phyloP scores from a whole-genome alignment of 2,329 filamentous ascomycete species.

The Myriosclerotinia duriaeana region DNA sequence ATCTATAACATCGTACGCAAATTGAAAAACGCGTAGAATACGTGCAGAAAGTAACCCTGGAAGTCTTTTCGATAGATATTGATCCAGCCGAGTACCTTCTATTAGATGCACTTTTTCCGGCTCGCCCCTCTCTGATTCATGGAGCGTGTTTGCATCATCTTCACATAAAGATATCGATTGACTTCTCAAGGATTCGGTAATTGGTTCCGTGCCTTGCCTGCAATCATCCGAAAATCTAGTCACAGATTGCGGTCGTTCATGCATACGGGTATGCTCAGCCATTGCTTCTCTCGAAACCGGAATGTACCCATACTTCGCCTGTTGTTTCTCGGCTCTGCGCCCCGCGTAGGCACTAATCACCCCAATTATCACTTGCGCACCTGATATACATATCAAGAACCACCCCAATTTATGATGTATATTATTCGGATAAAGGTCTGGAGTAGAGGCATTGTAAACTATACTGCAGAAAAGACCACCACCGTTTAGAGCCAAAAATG shows the following conservation, averaged over 20 bases:
- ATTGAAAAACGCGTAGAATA: constrained; percentile 56
- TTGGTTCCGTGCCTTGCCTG: constrained; percentile 68
- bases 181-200: constrained; percentile 65
- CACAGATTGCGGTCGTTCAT: constrained; percentile 42
- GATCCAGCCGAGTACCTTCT: constrained; percentile 48
- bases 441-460: constrained; percentile 77
- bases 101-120: constrained; percentile 43
- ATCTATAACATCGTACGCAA: constrained; percentile 69
- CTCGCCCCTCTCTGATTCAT: constrained; percentile 52
- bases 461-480: constrained; percentile 63
- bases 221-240: constrained; percentile 67
- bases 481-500: constrained; percentile 63
- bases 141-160: constrained; percentile 35
- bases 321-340: constrained; percentile 35
- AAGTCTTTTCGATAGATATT: constrained; percentile 54
- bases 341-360: constrained; percentile 35
- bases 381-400: constrained; percentile 72
- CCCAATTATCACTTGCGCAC: constrained; percentile 64
- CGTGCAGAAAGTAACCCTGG: constrained; percentile 55
- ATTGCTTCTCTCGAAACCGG: constrained; percentile 59
- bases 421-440: constrained; percentile 83
- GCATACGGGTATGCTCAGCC: constrained; percentile 51
- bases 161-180: constrained; percentile 58
- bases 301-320: constrained; percentile 59
- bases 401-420: constrained; percentile 88